Base-by-base conservation (phyloP, 2,329 filamentous ascomycete species). In the Claviceps humidiphila region DNA sequence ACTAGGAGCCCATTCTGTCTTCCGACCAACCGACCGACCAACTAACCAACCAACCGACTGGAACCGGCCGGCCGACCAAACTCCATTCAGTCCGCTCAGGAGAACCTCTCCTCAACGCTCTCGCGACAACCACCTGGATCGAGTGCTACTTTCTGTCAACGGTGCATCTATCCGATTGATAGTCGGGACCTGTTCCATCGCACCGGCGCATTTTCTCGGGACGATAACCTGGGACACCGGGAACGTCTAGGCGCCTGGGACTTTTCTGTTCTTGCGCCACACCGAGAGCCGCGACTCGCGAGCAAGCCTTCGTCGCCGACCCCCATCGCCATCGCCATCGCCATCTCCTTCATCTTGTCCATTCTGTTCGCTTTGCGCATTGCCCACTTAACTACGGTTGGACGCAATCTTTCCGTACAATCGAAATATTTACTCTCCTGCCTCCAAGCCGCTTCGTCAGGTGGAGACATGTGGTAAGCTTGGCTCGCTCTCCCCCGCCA, bases 401-500 rank as follows among this genome's bases (percentile, higher is more conserved):
- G 26, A 9, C 9, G 14, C 42, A 44, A 26, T 14, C 22, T 44
- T 24, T 26, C 16, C 5, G 20, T 14, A 6, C 42, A 24, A 6
- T 14, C 42, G 22, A 8, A 20, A 16, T 5, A 13, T 26, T 14
- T 26, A 9, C 16, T 13, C 41, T 43, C 20, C 40, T 42, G n/a
- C 17, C 41, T 24, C 20, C 41, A 22, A 34, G 20, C 17, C 41
- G 41, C 20, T 39, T 17, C 34, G 26, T n/a, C 34, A 38, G 46
- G 26, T 22, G 34, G 30, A 16, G 52, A 54, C 41, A 54, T 54
- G 52, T 51, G 49, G 52, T 54, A 43, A 54, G 52, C 46, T 34
- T 52, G 24, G 53, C 30, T 45, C 49, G 49, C 46, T 37, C n/a
- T 20, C 37, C 24, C 26, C 38, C 40, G 38, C 45, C 38, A 37